These are phyloP conservation scores for Crataegus laevigata DNA, from an alignment of 306 rosid genomes.

Conservation along the genomic window DNA sequence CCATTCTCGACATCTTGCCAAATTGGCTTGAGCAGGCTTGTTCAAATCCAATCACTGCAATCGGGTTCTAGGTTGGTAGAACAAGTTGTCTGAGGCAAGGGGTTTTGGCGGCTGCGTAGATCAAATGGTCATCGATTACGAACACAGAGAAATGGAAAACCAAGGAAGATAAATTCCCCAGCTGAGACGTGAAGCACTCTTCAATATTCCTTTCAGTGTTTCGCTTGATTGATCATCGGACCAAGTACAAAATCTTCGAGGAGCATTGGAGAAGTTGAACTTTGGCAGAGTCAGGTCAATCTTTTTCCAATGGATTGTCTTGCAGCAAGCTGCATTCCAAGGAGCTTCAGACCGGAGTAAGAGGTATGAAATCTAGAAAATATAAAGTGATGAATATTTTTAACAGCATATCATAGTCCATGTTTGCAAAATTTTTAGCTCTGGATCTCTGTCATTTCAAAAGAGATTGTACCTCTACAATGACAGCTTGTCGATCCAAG, in stretches of 20 bases:
- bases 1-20: too few relatives aligned
- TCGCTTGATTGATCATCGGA: too few relatives aligned
- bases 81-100: constrained; percentile 22
- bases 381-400: constrained; percentile 13
- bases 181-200: constrained; percentile 6
- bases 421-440: neutral
- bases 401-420: neutral
- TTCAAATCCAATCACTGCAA: neutral
- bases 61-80: neutral
- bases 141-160: constrained; percentile 3
- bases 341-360: constrained; percentile 9
- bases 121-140: neutral
- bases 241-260: neutral
- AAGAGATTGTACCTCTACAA: neutral
- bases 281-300: neutral
- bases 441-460: neutral
- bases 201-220: constrained; percentile 3
- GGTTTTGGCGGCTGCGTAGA: constrained; percentile 5
- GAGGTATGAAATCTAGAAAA: constrained; percentile 14
- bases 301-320: constrained; percentile 10
- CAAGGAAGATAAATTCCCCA: constrained; percentile 7
- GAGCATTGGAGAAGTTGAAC: neutral
- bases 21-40: too few relatives aligned
- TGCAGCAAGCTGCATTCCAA: constrained; percentile 1
- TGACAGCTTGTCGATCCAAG: too few relatives aligned